Base-by-base conservation (phyloP, 805 yeast genomes). In the Candida koratica region DNA sequence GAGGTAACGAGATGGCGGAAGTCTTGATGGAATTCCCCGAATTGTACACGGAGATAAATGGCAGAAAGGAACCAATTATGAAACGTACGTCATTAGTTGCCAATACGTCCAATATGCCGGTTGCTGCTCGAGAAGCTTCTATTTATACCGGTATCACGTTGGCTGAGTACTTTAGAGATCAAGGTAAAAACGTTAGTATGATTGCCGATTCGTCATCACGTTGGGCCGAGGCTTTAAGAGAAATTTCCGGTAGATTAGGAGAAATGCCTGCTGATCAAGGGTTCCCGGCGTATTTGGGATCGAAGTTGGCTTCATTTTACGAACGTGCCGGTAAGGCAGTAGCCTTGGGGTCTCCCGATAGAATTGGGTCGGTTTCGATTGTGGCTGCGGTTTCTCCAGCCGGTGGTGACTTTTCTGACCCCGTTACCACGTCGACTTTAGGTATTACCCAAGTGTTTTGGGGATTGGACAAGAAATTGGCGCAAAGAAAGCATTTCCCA, bases 201-300 rank as follows among this genome's bases (percentile, higher is more conserved):
- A 93, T 93, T 83, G 99, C 99, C 42, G 99, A 93, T 66, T 93
- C 98, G 5, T 90, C 97, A 22, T 89, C 97, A 20, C 89, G 99
- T 76, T 93, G 99, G 99, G 99, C 99, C 29, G 99, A 93, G 74
- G 99, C 99, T 44, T 77, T 93, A 61, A 89, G 99, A 82, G 99
- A 93, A 77, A 84, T 93, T 63, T 89, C 97, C 36, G 99, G 99
- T 78, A 95, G 99, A 78, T 75, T 93, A 64, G 99, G 98, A 70
- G 99, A 93, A 75, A 93, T 93, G 99, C 99, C 99, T 61, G 99
- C 99, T 44, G 99, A 93, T 70, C 98, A 94, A 75, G 99, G 99
- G 75, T 93, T 89, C 93, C 99, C 99, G 44, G 99, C 99, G 35
- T 93, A 93, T 64, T 75, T 93, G 63, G 98, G 98, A 72, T 96